Conservation (phyloP, 345 rosid genomes). For the Eucalyptus virginea region DNA sequence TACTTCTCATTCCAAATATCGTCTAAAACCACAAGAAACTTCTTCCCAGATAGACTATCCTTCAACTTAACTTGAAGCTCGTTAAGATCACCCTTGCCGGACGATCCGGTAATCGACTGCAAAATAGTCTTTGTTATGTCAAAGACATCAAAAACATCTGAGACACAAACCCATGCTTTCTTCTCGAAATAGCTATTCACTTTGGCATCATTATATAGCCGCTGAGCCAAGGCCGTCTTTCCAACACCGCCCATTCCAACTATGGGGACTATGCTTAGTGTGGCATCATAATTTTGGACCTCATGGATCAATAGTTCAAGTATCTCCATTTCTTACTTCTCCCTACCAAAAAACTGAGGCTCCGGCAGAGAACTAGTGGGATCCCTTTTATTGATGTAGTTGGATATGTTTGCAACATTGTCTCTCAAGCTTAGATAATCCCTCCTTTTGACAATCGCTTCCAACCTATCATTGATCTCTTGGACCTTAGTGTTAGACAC, state of each 20-base stretch:
- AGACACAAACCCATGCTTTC: background rate
- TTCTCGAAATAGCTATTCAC: accelerated
- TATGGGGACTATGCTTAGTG: background rate
- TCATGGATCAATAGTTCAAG: background rate
- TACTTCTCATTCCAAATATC: too few species aligned
- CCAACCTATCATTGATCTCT: background rate
- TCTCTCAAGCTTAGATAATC: background rate
- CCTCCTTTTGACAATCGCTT: background rate
- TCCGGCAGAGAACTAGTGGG: background rate
- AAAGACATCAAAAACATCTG: background rate
- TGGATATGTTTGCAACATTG: accelerated
- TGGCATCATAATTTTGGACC: accelerated
- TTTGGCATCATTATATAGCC: background rate
- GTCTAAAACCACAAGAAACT: too few species aligned
- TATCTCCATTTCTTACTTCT: background rate
- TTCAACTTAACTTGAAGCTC: too few species aligned
- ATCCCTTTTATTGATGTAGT: background rate
- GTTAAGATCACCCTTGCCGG: too few species aligned
- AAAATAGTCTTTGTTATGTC: background rate
- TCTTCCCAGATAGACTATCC: too few species aligned
- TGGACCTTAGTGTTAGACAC: background rate
- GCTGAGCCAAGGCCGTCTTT: background rate
- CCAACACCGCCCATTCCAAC: background rate
- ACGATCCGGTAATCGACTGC: accelerated
- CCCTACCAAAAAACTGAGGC: background rate